These are phyloP conservation scores for Heliocybe sulcata DNA, from an alignment of 1,284 basidiomycete species.

Conservation along the genomic window DNA sequence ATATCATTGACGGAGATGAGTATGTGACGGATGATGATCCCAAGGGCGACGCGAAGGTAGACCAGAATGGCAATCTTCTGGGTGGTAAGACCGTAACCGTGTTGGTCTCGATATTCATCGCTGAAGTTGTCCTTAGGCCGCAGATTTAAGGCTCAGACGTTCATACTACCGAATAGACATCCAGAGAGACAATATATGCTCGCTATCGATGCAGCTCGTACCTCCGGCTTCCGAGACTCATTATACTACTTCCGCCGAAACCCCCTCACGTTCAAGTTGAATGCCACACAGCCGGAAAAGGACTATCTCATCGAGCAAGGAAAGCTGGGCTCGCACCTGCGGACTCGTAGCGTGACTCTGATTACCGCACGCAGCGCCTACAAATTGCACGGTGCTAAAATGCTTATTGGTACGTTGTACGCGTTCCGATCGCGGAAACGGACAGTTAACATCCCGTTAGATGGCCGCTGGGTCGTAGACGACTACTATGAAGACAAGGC, in stretches of 20 bases:
- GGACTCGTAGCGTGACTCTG: slow-evolving; percentile 89
- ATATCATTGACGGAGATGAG: slow-evolving; percentile 84
- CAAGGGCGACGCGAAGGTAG: slow-evolving; percentile 90
- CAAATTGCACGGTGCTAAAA: slow-evolving; percentile 91
- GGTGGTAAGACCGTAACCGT: slow-evolving; percentile 50
- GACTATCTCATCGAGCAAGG: slow-evolving; percentile 86
- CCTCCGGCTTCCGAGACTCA: slow-evolving; percentile 93
- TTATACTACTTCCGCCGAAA: slow-evolving; percentile 95
- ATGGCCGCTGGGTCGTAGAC: slow-evolving; percentile 86
- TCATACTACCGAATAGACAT: slow-evolving; percentile 76
- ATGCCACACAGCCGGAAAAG: slow-evolving; percentile 83
- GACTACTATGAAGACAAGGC: slow-evolving; percentile 92
- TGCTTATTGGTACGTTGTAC: slow-evolving; percentile 64
- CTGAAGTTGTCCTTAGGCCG: slow-evolving; percentile 45
- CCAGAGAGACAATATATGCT: slow-evolving; percentile 88
- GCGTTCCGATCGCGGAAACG: not conserved
- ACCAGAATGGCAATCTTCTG: slow-evolving; percentile 75
- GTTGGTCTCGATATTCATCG: slow-evolving; percentile 8
- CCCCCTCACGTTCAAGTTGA: slow-evolving; percentile 83
- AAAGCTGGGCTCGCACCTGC: slow-evolving; percentile 82
- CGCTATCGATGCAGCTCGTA: slow-evolving; percentile 94
- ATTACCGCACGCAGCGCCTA: slow-evolving; percentile 90
- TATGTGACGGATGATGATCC: slow-evolving; percentile 78
- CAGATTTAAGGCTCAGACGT: slow-evolving; percentile 84
- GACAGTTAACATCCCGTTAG: slow-evolving; percentile 29